phyloP scores from a whole-genome alignment of 2,329 filamentous ascomycete genomes.

The Grosmannia huntii region DNA sequence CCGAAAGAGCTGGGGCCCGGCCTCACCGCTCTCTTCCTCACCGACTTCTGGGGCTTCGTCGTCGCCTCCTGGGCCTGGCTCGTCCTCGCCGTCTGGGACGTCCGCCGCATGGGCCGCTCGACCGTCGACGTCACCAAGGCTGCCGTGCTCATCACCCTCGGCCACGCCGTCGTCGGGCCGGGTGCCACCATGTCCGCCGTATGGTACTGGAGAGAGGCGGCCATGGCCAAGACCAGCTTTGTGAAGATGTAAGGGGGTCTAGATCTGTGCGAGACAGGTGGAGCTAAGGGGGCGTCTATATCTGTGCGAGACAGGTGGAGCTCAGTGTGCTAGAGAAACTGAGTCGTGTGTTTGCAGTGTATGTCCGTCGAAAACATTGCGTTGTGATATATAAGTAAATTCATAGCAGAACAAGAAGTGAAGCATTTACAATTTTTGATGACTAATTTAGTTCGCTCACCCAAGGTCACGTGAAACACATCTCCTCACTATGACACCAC shows the following conservation, averaged over 20 bases:
- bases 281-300: background rate
- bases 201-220: conserved; percentile 7
- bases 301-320: no score
- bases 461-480: no score
- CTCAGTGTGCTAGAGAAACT: no score
- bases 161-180: conserved; percentile 1
- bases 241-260: background rate
- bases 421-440: no score
- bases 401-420: no score
- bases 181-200: conserved; percentile 5
- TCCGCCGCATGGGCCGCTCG: conserved; percentile 3
- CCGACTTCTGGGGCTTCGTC: conserved; percentile 4
- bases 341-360: no score
- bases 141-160: background rate
- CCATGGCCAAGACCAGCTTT: conserved; percentile 5
- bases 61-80: conserved; percentile 2
- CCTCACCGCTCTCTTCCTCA: conserved; percentile 2
- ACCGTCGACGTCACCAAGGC: background rate
- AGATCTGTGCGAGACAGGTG: background rate
- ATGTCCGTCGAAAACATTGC: no score
- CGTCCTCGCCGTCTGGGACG: conserved; percentile 4
- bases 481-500: background rate
- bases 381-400: no score
- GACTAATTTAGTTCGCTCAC: no score
- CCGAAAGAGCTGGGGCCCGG: conserved; percentile 4